Conservation (phyloP, 306 rosid species). For the Rubus parviflorus region DNA sequence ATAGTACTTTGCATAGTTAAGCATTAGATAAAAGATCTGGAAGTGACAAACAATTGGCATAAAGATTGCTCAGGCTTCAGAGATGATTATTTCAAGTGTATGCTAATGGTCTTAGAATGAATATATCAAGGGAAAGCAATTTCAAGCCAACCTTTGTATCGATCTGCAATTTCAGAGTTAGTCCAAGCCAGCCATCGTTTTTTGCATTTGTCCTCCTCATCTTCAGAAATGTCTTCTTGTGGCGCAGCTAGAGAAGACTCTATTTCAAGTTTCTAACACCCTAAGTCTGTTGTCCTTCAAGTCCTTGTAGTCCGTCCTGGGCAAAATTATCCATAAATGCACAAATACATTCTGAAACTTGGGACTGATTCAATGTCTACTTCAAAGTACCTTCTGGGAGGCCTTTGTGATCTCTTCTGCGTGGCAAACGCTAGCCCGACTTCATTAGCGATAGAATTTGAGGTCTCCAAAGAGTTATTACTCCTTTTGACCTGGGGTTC, state of each 20-base stretch:
- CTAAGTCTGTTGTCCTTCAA: no score
- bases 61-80: no score
- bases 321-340: no score
- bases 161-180: conserved; percentile 18
- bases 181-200: conserved; percentile 48
- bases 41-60: no score
- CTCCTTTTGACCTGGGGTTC: conserved; percentile 32
- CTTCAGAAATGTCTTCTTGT: conserved; percentile 34
- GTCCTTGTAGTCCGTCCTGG: no score
- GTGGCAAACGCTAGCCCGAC: conserved; percentile 23
- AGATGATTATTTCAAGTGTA: no score
- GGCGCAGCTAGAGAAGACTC: conserved; percentile 34
- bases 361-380: background rate
- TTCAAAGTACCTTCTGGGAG: conserved; percentile 48
- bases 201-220: conserved; percentile 26
- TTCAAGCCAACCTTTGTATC: no score
- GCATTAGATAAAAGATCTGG: no score
- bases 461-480: no score
- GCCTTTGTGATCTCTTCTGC: conserved; percentile 41
- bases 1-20: no score
- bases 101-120: no score
- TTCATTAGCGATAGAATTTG: conserved; percentile 17
- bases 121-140: no score
- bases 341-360: background rate
- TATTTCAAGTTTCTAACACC: conserved; percentile 16